phyloP scores from a whole-genome alignment of 257 asterid species.

The Buddleja alternifolia region DNA sequence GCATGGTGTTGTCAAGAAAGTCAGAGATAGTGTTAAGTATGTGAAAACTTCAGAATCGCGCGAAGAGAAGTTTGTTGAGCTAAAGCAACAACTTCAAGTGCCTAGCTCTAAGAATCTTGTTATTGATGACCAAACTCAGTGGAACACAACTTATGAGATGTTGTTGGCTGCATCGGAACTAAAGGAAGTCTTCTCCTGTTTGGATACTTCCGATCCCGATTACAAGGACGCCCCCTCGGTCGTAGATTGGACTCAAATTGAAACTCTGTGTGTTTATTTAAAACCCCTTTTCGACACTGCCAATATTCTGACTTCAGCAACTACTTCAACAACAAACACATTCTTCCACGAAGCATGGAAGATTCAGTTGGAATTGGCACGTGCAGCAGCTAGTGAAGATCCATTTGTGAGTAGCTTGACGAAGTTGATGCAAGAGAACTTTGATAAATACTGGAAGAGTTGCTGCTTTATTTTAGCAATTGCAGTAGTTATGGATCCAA shows the following conservation, averaged over 20 bases:
- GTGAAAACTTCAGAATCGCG: slow-evolving; percentile 84
- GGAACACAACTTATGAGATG: slow-evolving; percentile 98
- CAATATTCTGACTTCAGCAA: slow-evolving; percentile 52
- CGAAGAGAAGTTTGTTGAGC: slow-evolving; percentile 81
- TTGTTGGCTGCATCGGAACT: slow-evolving; percentile 74
- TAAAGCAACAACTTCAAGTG: slow-evolving; percentile 87
- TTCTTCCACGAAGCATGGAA: slow-evolving; percentile 98
- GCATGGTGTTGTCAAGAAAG: slow-evolving; percentile 65
- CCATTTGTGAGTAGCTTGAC: slow-evolving; percentile 59
- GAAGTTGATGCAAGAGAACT: slow-evolving; percentile 75
- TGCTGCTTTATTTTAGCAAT: slow-evolving; percentile 77
- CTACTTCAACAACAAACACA: slow-evolving; percentile 67
- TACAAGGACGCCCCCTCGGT: slow-evolving; percentile 61
- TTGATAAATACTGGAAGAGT: slow-evolving; percentile 82
- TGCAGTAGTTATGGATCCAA: slow-evolving; percentile 95
- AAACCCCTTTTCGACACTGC: slow-evolving; percentile 85
- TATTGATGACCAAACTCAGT: slow-evolving; percentile 73
- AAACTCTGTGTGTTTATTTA: slow-evolving; percentile 63
- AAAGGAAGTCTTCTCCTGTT: slow-evolving; percentile 86
- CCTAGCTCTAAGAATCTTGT: slow-evolving; percentile 75
- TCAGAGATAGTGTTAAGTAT: slow-evolving; percentile 84
- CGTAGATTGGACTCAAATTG: slow-evolving; percentile 84
- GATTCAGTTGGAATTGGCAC: slow-evolving; percentile 83
- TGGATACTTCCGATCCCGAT: slow-evolving; percentile 81
- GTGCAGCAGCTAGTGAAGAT: slow-evolving; percentile 71